Evolutionary conservation across 2,329 filamentous ascomycete species (phyloP).

Genomic region (Cordyceps fumosorosea): DNA sequence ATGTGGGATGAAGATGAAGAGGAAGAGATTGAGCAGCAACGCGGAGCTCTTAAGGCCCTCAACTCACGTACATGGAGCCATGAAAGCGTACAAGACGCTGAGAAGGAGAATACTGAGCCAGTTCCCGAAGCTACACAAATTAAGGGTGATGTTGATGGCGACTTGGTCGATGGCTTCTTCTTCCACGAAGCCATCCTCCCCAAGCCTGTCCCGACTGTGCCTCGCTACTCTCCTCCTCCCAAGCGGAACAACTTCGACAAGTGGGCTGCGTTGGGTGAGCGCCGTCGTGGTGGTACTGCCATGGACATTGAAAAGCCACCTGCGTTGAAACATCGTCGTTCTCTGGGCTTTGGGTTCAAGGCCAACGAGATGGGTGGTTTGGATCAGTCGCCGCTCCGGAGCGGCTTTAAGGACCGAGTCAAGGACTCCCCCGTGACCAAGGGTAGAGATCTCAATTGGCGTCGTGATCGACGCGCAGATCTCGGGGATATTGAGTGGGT

Average conservation of each 20-base stretch:
- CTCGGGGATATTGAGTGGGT: conserved; percentile 87
- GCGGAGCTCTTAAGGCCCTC: conserved; percentile 49
- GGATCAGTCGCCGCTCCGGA: conserved; percentile 36
- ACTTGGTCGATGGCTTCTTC: conserved; percentile 65
- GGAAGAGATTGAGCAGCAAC: conserved; percentile 55
- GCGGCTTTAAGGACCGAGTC: conserved; percentile 37
- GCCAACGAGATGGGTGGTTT: conserved; percentile 41
- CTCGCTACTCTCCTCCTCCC: conserved; percentile 58
- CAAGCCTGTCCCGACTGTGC: conserved; percentile 28
- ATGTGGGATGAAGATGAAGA: conserved; percentile 83
- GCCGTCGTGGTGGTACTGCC: conserved; percentile 60
- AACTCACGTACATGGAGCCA: conserved; percentile 76
- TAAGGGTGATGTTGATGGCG: conserved; percentile 51
- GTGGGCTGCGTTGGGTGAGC: conserved; percentile 83
- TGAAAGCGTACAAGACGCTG: conserved; percentile 48
- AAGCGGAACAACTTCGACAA: conserved; percentile 67
- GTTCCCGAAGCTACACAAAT: conserved; percentile 25
- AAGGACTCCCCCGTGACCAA: conserved; percentile 52
- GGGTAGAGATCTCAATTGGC: conserved; percentile 56
- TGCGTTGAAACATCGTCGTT: conserved; percentile 43
- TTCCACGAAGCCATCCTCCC: conserved; percentile 57
- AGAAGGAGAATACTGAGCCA: conserved; percentile 19
- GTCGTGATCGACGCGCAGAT: conserved; percentile 56
- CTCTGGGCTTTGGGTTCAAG: conserved; percentile 41
- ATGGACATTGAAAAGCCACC: conserved; percentile 45